phyloP scores from a whole-genome alignment of 768 basidiomycete genomes.

The Rhizopogon vulgaris region DNA sequence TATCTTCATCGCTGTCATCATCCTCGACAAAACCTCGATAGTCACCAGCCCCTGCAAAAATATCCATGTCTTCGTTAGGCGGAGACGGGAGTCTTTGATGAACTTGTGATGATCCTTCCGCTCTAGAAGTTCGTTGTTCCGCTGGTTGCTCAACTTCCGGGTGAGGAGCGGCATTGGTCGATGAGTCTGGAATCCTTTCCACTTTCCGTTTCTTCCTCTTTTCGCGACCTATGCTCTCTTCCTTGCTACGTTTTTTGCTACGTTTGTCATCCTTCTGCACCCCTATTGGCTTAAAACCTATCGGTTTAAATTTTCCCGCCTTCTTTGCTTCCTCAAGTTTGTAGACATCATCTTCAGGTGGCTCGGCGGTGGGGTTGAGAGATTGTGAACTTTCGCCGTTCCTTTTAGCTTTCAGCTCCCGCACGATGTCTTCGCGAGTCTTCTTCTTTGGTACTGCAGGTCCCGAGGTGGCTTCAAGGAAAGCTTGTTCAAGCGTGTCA shows the following conservation, averaged over 20 bases:
- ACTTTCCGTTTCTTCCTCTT: constrained; percentile 58
- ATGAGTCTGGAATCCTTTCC: constrained; percentile 18
- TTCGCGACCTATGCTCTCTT: constrained; percentile 30
- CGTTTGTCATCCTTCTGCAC: constrained; percentile 36
- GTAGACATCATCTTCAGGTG: constrained; percentile 14
- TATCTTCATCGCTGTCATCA: constrained; percentile 23
- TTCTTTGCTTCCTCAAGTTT: constrained; percentile 32
- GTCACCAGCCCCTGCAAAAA: constrained; percentile 81
- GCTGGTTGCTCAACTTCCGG: constrained; percentile 12
- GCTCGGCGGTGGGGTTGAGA: constrained; percentile 7
- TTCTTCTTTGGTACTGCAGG: constrained; percentile 45
- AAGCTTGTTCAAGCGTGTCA: constrained; percentile 74
- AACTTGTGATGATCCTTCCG: constrained; percentile 1
- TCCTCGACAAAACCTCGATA: constrained; percentile 67
- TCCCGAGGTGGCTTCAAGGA: constrained; percentile 38
- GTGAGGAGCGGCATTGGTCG: constrained; percentile 18
- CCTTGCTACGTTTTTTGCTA: constrained; percentile 40
- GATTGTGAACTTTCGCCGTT: constrained; percentile 18
- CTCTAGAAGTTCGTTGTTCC: neutral
- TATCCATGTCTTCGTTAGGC: constrained; percentile 66
- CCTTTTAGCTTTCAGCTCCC: constrained; percentile 64
- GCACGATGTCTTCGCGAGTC: constrained; percentile 71
- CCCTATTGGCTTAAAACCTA: constrained; percentile 62
- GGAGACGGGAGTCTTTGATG: constrained; percentile 11
- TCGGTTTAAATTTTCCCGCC: constrained; percentile 41